A percentile compares a stretch with the other conserved stretches of the same genome.
phyloP scores from a whole-genome alignment of 495 filamentous ascomycete genomes.

The Aspergillus bridgeri region DNA sequence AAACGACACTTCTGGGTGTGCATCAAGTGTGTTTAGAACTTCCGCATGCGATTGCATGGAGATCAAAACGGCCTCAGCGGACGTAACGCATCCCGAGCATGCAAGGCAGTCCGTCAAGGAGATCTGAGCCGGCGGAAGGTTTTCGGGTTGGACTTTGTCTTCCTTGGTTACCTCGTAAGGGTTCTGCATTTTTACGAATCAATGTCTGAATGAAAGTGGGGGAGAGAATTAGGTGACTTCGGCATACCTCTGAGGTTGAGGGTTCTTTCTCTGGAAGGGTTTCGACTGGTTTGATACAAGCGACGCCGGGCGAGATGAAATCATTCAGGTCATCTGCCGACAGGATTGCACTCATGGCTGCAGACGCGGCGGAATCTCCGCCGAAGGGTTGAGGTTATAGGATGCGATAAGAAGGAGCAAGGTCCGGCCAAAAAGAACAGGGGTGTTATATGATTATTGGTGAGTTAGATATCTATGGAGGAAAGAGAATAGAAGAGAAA shows the following conservation, averaged over 20 bases:
- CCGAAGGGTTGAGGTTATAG: not conserved
- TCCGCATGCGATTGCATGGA: conserved; percentile 89
- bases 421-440: not conserved
- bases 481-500: not conserved
- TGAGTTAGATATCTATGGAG: not conserved
- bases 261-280: conserved; percentile 63
- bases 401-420: not conserved
- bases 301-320: conserved; percentile 96
- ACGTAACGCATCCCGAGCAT: conserved; percentile 96
- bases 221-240: not conserved
- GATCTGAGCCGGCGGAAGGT: conserved; percentile 72
- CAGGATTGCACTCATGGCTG: conserved; percentile 88
- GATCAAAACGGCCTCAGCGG: conserved; percentile 91
- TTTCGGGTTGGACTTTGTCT: conserved; percentile 63
- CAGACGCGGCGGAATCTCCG: conserved; percentile 19
- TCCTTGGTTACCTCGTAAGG: conserved; percentile 87
- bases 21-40: conserved; percentile 77
- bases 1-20: conserved; percentile 51
- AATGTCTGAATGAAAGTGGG: conserved; percentile 10
- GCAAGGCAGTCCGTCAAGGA: conserved; percentile 96
- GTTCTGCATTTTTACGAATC: conserved; percentile 46
- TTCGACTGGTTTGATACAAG: conserved; percentile 97
- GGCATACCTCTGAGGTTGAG: conserved; percentile 32
- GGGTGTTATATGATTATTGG: not conserved
- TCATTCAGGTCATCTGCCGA: conserved; percentile 97